Percentiles rank a stretch among this genome's conserved stretches.
phyloP scores from a whole-genome alignment of 495 filamentous ascomycete species.

The Hyaloscypha finlandica region DNA sequence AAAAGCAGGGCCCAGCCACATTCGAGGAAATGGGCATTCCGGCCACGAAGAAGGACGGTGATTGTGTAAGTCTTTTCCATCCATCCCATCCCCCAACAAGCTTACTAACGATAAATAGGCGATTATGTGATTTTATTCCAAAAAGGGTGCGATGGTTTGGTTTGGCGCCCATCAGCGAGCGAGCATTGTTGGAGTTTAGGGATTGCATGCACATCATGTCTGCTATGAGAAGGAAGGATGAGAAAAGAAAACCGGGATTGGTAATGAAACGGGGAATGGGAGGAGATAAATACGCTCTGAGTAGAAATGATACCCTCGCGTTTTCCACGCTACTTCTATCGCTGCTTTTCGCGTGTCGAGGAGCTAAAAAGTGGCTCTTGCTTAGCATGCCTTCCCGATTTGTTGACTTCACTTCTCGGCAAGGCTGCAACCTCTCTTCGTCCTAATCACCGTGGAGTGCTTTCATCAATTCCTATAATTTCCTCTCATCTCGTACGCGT shows the following conservation, averaged over 20 bases:
- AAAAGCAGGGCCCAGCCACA: slow-evolving; percentile 80
- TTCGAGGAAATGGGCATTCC: slow-evolving; percentile 99
- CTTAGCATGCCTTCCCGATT: not conserved
- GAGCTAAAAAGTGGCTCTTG: not conserved
- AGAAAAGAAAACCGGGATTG: not conserved
- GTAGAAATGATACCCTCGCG: slow-evolving; percentile 33
- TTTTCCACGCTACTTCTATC: slow-evolving; percentile 1
- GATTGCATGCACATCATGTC: too few relatives aligned
- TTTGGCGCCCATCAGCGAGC: slow-evolving; percentile 11
- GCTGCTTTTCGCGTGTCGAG: not conserved
- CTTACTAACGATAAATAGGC: slow-evolving; percentile 13
- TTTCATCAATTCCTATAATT: too few relatives aligned
- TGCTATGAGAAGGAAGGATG: too few relatives aligned
- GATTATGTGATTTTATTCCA: slow-evolving; percentile 27
- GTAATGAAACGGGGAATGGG: not conserved
- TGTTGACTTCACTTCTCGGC: not conserved
- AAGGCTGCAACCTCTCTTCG: too few relatives aligned
- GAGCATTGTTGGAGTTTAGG: slow-evolving; percentile 25
- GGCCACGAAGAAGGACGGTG: slow-evolving; percentile 71
- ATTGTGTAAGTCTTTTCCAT: slow-evolving; percentile 73
- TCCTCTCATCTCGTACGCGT: not conserved
- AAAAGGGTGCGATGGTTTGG: not conserved
- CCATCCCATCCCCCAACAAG: not conserved
- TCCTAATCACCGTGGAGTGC: too few relatives aligned
- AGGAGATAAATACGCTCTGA: slow-evolving; percentile 15